Percentiles rank a stretch among this genome's conserved stretches.
These are phyloP conservation scores for Beauveria caledonica DNA, from an alignment of 2,329 filamentous ascomycete genomes.

Conservation along the genomic window DNA sequence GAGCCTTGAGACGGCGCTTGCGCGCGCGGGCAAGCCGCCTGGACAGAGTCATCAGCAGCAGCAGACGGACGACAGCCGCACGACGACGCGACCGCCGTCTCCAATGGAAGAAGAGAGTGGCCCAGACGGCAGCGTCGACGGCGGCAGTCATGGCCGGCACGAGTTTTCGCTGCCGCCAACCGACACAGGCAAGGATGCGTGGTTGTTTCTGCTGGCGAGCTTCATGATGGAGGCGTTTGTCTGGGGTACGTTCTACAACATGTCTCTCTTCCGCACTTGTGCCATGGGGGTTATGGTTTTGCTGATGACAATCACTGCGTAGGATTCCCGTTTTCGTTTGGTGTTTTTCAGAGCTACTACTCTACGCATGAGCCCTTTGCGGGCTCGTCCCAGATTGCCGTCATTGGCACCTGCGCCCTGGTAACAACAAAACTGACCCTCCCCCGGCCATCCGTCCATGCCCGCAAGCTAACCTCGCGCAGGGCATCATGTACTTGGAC, in stretches of 20 bases:
- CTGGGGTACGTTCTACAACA: conserved; percentile 20
- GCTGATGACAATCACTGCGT: background rate
- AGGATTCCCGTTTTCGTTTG: conserved; percentile 63
- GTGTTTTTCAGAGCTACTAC: conserved; percentile 65
- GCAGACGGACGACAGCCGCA: background rate
- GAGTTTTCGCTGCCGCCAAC: conserved; percentile 21
- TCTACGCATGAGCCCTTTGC: conserved; percentile 49
- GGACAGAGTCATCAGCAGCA: background rate
- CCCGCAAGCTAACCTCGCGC: background rate
- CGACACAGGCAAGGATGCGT: conserved; percentile 26
- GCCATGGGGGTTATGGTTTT: background rate
- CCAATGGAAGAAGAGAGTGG: background rate
- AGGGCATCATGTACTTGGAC: conserved; percentile 49
- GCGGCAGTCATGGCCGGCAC: background rate
- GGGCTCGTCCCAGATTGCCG: conserved; percentile 44
- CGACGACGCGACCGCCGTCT: background rate
- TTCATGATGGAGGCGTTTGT: conserved; percentile 26
- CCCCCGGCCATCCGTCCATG: too few relatives aligned
- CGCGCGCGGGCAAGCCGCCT: background rate
- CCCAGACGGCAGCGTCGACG: background rate
- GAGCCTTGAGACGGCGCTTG: background rate
- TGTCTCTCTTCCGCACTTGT: too few relatives aligned
- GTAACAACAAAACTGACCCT: conserved; percentile 18
- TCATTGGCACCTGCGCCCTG: conserved; percentile 58
- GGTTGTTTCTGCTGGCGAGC: conserved; percentile 25